phyloP scores from a whole-genome alignment of 345 rosid genomes.

The Sonneratia caseolaris region DNA sequence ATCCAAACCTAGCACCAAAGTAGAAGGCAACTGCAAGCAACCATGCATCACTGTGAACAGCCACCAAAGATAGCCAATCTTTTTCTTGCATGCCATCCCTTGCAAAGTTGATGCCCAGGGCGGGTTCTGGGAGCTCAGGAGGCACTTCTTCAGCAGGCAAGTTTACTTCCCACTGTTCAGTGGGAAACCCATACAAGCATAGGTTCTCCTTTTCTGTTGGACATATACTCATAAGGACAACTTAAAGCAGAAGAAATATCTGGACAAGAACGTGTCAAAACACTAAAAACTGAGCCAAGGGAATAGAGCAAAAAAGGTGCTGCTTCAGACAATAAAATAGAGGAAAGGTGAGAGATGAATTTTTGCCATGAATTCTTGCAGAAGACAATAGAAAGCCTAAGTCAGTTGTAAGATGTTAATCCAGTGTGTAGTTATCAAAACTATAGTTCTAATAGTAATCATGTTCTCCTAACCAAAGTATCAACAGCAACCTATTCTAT shows the following conservation, averaged over 20 bases:
- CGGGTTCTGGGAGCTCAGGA: slow-evolving; percentile 93
- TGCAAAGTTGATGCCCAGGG: slow-evolving; percentile 89
- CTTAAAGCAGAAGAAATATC: background rate
- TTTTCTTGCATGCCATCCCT: slow-evolving; percentile 88
- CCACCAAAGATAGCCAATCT: slow-evolving; percentile 86
- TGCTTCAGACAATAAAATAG: background rate
- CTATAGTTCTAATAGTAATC: too few relatives aligned
- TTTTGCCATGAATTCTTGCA: background rate
- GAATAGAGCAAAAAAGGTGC: background rate
- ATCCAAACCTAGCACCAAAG: slow-evolving; percentile 84
- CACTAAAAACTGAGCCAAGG: background rate
- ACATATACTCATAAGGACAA: slow-evolving; percentile 1
- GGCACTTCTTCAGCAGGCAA: slow-evolving; percentile 97
- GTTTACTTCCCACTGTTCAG: slow-evolving; percentile 85
- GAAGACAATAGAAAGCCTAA: background rate
- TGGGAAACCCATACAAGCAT: slow-evolving; percentile 74
- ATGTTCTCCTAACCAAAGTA: background rate
- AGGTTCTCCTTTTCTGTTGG: slow-evolving; percentile 75
- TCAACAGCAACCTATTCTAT: background rate
- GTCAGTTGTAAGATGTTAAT: background rate
- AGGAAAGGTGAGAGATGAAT: background rate
- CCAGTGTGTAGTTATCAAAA: too few relatives aligned
- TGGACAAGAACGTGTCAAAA: background rate
- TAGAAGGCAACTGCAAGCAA: slow-evolving; percentile 84
- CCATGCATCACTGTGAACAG: slow-evolving; percentile 82